These are phyloP conservation scores for Alloascoidea africana DNA, from an alignment of 805 yeast species.

Conservation along the genomic window DNA sequence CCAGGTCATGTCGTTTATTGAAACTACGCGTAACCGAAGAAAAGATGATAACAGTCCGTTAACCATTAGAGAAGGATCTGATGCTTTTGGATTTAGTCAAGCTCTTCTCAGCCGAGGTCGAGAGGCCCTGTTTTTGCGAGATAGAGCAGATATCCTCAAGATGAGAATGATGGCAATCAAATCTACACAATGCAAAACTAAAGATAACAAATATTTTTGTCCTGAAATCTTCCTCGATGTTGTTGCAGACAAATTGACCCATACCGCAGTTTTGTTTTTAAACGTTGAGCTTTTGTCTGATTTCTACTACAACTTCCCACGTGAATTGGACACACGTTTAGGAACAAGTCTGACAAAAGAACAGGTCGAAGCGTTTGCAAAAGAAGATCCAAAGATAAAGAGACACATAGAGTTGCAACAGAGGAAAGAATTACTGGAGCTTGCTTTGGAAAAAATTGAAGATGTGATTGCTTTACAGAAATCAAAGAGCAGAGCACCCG, in stretches of 20 bases:
- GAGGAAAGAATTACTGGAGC: constrained; percentile 74
- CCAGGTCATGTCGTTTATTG: constrained; percentile 63
- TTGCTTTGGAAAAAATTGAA: constrained; percentile 77
- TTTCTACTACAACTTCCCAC: constrained; percentile 90
- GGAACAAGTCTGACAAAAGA: constrained; percentile 49
- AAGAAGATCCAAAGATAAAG: constrained; percentile 84
- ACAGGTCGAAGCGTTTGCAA: constrained; percentile 79
- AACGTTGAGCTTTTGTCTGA: constrained; percentile 91
- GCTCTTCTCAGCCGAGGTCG: constrained; percentile 64
- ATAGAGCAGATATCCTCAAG: constrained; percentile 52
- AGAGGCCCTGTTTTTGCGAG: constrained; percentile 67
- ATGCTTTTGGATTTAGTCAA: constrained; percentile 74
- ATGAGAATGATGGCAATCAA: constrained; percentile 67
- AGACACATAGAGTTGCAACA: constrained; percentile 89
- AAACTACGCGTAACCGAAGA: constrained; percentile 11
- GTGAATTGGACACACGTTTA: constrained; percentile 73
- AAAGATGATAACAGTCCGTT: constrained; percentile 7
- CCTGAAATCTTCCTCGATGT: constrained; percentile 92
- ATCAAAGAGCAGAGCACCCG: constrained; percentile 5
- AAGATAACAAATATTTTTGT: constrained; percentile 75
- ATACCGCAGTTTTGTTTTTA: constrained; percentile 83
- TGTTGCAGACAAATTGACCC: constrained; percentile 80
- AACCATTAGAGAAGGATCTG: constrained; percentile 29
- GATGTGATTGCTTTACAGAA: constrained; percentile 58
- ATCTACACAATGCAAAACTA: constrained; percentile 59